phyloP scores from a whole-genome alignment of 2,329 filamentous ascomycete species.

The Elsinoe fawcettii region DNA sequence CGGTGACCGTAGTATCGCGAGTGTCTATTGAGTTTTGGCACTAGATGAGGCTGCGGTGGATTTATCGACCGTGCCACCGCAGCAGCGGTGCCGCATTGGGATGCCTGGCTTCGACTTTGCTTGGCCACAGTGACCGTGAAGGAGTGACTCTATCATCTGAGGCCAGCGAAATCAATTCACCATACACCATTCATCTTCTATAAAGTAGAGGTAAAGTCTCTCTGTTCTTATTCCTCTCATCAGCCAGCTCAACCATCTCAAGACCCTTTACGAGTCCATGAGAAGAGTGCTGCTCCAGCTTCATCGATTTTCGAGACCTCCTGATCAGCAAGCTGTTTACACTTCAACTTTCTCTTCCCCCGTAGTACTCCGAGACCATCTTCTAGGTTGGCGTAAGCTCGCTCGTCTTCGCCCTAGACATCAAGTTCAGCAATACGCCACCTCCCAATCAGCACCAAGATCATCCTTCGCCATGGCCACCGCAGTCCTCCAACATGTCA shows the following conservation, averaged over 20 bases:
- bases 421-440: neutral
- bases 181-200: neutral
- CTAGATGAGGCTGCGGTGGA: neutral
- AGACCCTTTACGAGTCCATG: neutral
- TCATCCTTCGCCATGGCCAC: slow-evolving; percentile 15
- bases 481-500: slow-evolving; percentile 18
- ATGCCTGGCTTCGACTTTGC: neutral
- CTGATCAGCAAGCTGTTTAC: no score
- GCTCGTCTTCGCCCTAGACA: neutral
- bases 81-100: neutral
- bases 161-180: neutral
- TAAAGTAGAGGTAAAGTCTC: neutral
- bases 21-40: neutral
- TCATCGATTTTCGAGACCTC: neutral
- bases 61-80: neutral
- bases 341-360: no score
- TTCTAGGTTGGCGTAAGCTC: no score
- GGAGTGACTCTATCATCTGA: neutral
- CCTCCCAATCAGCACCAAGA: neutral
- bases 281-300: no score
- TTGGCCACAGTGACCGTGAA: neutral
- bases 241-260: neutral
- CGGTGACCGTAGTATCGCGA: neutral
- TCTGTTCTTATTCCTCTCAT: neutral
- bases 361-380: no score